These are phyloP conservation scores for Strobilomyces confusus DNA, from an alignment of 768 basidiomycete species.

Conservation along the genomic window DNA sequence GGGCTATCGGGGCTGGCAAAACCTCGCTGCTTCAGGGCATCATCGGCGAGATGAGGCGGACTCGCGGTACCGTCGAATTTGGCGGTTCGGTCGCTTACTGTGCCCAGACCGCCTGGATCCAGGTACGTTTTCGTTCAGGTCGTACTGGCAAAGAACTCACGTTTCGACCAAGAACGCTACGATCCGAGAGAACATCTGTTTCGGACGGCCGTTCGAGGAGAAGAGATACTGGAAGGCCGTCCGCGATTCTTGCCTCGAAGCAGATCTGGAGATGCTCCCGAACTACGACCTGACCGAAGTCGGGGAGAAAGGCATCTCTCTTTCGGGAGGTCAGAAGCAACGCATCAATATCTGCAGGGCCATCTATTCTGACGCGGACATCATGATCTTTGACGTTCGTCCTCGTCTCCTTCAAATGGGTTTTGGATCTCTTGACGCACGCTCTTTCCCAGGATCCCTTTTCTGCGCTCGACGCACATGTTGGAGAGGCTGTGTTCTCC, in stretches of 20 bases:
- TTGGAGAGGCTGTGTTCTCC: constrained; percentile 83
- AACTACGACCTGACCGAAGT: constrained; percentile 83
- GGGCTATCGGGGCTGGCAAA: constrained; percentile 55
- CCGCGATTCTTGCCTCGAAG: constrained; percentile 70
- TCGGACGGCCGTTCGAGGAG: constrained; percentile 79
- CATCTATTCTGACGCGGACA: constrained; percentile 81
- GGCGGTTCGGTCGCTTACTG: constrained; percentile 80
- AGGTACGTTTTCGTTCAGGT: constrained; percentile 36
- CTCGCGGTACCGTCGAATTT: constrained; percentile 61
- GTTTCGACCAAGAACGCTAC: constrained; percentile 58
- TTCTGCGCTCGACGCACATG: constrained; percentile 90
- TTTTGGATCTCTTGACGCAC: neutral
- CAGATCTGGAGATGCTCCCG: constrained; percentile 73
- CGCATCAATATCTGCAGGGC: constrained; percentile 83
- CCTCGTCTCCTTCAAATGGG: neutral
- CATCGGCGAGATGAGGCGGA: constrained; percentile 80
- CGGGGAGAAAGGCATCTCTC: constrained; percentile 82
- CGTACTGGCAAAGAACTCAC: neutral
- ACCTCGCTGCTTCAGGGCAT: constrained; percentile 68
- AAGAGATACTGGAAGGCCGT: constrained; percentile 80
- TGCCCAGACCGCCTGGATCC: constrained; percentile 89
- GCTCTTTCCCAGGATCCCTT: constrained; percentile 57
- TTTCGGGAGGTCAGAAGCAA: constrained; percentile 81
- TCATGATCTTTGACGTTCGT: constrained; percentile 75
- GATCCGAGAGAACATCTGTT: constrained; percentile 85